Conservation (phyloP, 1,284 basidiomycete genomes). For the Paramarasmius palmivorus region DNA sequence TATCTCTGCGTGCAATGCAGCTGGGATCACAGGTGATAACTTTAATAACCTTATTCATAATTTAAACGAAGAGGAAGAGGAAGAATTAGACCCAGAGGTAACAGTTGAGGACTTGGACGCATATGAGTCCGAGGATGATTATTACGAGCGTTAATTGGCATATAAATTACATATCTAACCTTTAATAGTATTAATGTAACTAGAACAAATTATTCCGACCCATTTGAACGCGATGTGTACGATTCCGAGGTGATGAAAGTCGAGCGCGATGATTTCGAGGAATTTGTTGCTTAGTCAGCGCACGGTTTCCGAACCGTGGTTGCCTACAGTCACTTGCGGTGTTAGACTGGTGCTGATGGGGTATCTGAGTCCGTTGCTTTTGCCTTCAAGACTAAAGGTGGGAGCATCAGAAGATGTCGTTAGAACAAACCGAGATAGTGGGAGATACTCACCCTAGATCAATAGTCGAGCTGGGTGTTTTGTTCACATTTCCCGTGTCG, state of each 20-base stretch:
- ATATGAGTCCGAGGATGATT: conserved; percentile 7
- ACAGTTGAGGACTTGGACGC: conserved; percentile 3
- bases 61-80: conserved; percentile 2
- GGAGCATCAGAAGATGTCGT: too few species aligned
- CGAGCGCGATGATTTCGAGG: neutral
- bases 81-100: neutral
- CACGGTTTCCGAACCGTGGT: conserved; percentile 6
- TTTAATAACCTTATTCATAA: neutral
- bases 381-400: too few species aligned
- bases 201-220: neutral
- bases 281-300: conserved; percentile 8
- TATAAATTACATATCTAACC: neutral
- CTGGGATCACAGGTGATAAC: neutral
- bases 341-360: too few species aligned
- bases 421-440: too few species aligned
- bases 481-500: too few species aligned
- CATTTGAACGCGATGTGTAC: neutral
- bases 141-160: conserved; percentile 1
- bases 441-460: too few species aligned
- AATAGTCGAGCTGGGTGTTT: too few species aligned
- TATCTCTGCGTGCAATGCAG: neutral
- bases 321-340: conserved; percentile 2
- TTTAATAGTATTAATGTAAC: neutral
- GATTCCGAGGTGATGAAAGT: neutral
- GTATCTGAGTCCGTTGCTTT: too few species aligned